Percentiles rank a stretch among this genome's conserved stretches.
Conservation (phyloP, 352 stramenopile species). For the Globisporangium ultimum region DNA sequence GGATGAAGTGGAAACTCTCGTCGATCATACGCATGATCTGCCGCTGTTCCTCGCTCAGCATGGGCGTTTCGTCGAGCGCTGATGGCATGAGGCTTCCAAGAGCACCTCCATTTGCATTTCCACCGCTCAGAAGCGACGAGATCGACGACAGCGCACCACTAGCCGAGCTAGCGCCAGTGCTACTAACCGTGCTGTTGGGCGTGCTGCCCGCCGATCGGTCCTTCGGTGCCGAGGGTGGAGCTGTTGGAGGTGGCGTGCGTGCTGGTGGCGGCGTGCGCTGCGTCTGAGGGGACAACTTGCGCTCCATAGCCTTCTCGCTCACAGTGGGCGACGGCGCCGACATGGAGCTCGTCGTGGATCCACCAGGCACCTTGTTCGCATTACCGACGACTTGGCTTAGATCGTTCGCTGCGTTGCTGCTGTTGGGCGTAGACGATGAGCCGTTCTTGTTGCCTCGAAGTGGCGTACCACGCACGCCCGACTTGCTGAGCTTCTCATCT, state of each 20-base stretch:
- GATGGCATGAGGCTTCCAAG: slow-evolving; percentile 9
- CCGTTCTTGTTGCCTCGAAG: slow-evolving; percentile 43
- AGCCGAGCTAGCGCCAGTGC: slow-evolving; percentile 4
- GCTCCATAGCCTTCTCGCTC: slow-evolving; percentile 13
- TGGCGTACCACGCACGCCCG: slow-evolving; percentile 35
- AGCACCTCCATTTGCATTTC: slow-evolving; percentile 1
- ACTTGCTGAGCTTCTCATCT: slow-evolving; percentile 48
- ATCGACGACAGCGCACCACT: slow-evolving; percentile 8
- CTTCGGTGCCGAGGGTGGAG: slow-evolving; percentile 3
- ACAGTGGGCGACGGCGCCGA: slow-evolving; percentile 35
- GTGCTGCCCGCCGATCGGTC: slow-evolving; percentile 16
- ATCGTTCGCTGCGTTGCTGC: slow-evolving; percentile 19
- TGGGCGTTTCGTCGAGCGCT: slow-evolving; percentile 35
- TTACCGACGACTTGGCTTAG: slow-evolving; percentile 1
- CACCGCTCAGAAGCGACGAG: slow-evolving; percentile 9
- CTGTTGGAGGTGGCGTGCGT: slow-evolving; percentile 11
- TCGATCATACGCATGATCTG: slow-evolving; percentile 81
- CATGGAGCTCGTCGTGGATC: slow-evolving; percentile 14
- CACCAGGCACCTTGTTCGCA: slow-evolving; percentile 7
- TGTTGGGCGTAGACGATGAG: slow-evolving; percentile 11
- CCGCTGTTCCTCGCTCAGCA: slow-evolving; percentile 76
- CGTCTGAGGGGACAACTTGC: slow-evolving; percentile 16
- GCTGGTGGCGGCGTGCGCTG: slow-evolving; percentile 13
- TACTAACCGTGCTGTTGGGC: slow-evolving; percentile 4
- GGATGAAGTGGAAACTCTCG: slow-evolving; percentile 91